Percentiles rank a stretch among this genome's conserved stretches.
Evolutionary conservation across 1,284 basidiomycete genomes (phyloP).

Genomic region (Papiliotrema fonsecae): DNA sequence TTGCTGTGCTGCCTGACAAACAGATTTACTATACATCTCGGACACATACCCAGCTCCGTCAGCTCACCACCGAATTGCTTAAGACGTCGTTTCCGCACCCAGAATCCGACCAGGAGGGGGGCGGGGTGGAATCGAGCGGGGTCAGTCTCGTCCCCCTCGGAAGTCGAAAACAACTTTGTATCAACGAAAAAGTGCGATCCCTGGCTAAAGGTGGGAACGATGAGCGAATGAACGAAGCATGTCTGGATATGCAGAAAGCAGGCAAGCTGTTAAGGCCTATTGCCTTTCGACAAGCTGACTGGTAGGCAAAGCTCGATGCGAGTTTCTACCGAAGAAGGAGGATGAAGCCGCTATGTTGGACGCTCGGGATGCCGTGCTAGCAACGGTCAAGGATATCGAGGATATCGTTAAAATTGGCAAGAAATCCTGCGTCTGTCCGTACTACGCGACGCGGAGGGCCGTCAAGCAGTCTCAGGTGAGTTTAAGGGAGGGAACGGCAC

Average conservation of each 20-base stretch:
- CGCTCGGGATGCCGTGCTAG: slow-evolving; percentile 81
- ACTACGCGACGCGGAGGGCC: slow-evolving; percentile 83
- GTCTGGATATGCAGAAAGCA: slow-evolving; percentile 72
- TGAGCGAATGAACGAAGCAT: slow-evolving; percentile 86
- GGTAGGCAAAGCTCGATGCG: slow-evolving; percentile 65
- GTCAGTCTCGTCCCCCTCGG: slow-evolving; percentile 71
- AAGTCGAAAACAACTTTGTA: slow-evolving; percentile 89
- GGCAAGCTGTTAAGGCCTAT: slow-evolving; percentile 52
- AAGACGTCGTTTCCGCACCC: slow-evolving; percentile 51
- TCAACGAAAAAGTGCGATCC: slow-evolving; percentile 63
- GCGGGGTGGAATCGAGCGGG: slow-evolving; percentile 4
- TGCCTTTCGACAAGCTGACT: not conserved
- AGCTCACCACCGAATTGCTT: slow-evolving; percentile 79
- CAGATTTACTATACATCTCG: slow-evolving; percentile 89
- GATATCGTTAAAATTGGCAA: slow-evolving; percentile 74
- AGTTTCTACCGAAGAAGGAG: slow-evolving; percentile 67
- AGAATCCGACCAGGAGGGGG: not conserved
- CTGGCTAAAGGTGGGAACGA: slow-evolving; percentile 50
- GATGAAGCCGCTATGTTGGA: slow-evolving; percentile 73
- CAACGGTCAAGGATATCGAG: slow-evolving; percentile 87
- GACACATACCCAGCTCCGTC: slow-evolving; percentile 90
- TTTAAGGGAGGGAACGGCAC: not conserved
- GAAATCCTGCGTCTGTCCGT: slow-evolving; percentile 72
- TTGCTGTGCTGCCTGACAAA: slow-evolving; percentile 16
- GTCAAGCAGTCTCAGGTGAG: slow-evolving; percentile 83